Percentiles rank a stretch among this genome's conserved stretches.
Evolutionary conservation across 1,284 basidiomycete species (phyloP).

Genomic region (Leccinum subspadiceum): DNA sequence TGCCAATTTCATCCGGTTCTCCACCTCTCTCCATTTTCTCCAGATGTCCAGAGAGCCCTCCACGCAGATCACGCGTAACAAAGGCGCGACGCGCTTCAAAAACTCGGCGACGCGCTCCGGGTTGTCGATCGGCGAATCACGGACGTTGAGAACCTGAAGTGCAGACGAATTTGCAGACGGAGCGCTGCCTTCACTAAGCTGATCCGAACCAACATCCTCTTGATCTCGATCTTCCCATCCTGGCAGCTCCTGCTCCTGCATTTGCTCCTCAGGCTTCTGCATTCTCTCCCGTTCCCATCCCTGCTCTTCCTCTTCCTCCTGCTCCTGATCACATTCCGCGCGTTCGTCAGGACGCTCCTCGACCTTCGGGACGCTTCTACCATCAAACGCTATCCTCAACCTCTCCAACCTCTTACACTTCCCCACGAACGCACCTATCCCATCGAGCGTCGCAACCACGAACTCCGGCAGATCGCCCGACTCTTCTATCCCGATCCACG

Average conservation of each 20-base stretch:
- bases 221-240: neutral
- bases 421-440: conserved; percentile 22
- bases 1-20: conserved; percentile 23
- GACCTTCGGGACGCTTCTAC: conserved; percentile 1
- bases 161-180: conserved; percentile 2
- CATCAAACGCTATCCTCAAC: conserved; percentile 29
- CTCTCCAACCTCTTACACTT: conserved; percentile 20
- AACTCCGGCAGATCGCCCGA: conserved; percentile 12
- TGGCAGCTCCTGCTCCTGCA: neutral
- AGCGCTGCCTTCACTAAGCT: neutral
- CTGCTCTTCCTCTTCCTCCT: neutral
- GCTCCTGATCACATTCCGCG: neutral
- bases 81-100: conserved; percentile 25
- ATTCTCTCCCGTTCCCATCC: neutral
- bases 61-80: conserved; percentile 26
- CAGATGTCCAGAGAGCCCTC: conserved; percentile 30
- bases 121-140: conserved; percentile 29
- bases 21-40: conserved; percentile 31
- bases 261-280: neutral
- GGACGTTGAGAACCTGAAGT: conserved; percentile 28
- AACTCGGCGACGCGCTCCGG: conserved; percentile 28
- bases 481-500: conserved; percentile 26
- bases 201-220: neutral
- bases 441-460: conserved; percentile 22
- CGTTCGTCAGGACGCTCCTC: neutral